A percentile compares a stretch with the other conserved stretches of the same genome.
phyloP scores from a whole-genome alignment of 495 filamentous ascomycete genomes.

The Podospora pseudopauciseta region DNA sequence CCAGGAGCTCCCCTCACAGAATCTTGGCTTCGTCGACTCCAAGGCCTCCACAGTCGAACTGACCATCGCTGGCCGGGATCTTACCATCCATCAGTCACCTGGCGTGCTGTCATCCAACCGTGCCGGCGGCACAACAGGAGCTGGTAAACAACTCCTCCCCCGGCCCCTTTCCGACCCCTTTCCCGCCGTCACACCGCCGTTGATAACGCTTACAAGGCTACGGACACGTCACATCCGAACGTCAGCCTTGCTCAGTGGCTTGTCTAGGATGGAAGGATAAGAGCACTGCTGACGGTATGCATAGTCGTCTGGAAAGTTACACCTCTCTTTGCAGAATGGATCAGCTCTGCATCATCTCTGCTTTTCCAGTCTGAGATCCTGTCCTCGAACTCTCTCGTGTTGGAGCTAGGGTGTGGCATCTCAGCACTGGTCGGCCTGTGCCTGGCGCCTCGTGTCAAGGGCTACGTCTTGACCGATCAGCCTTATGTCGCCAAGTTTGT shows the following conservation, averaged over 20 bases:
- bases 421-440: constrained; percentile 69
- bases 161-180: constrained; percentile 7
- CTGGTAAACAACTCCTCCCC: constrained; percentile 51
- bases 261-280: neutral
- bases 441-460: constrained; percentile 56
- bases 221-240: neutral
- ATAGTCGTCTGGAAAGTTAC: constrained; percentile 90
- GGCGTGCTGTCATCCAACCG: constrained; percentile 72
- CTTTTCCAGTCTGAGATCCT: constrained; percentile 61
- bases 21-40: constrained; percentile 81
- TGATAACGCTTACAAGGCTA: neutral
- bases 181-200: neutral
- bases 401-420: constrained; percentile 88
- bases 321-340: constrained; percentile 79
- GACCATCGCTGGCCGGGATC: constrained; percentile 62
- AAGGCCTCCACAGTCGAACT: constrained; percentile 63
- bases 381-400: constrained; percentile 50
- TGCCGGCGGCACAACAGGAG: constrained; percentile 83
- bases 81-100: constrained; percentile 82
- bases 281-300: neutral
- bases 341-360: constrained; percentile 43
- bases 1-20: constrained; percentile 65
- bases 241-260: neutral
- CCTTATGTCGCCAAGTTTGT: constrained; percentile 74
- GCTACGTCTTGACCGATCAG: constrained; percentile 84